Base-by-base conservation (phyloP, 139 green algal species). In the Pseudopediastrum boryanum region DNA sequence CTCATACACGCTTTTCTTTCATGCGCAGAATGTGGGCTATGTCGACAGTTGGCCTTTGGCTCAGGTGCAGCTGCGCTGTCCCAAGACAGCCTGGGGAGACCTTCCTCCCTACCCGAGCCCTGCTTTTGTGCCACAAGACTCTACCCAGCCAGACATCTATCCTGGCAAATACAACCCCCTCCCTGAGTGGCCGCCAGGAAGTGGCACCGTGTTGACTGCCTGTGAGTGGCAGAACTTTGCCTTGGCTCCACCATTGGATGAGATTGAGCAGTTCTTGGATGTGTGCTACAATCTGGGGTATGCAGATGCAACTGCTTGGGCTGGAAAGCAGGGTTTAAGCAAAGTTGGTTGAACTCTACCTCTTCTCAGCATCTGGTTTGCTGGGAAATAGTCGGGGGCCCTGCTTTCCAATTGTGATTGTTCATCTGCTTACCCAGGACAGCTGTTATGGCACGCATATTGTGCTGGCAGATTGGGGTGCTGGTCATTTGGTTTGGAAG, bases 281-380 rank as follows among this genome's bases (percentile, higher is more conserved):
- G 38, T 66, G 58, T 42, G 31, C 31, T 66, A 94, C 6, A 8
- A 39, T 19, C n/a, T 66, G 58, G 58, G 58, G 31, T 66, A 66
- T 31, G 38, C 4, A 31, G 58, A 66, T 36, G 58, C 58, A 19
- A 13, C 38, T 29, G n/a, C 58, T 7, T 66, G 58, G 58, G 31
- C 36, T 66, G 58, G 31, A n/a, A 13, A 29, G 58, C 58, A 66
- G n/a, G n/a, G n/a, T n/a, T n/a, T n/a, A n/a, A n/a, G n/a, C n/a
- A n/a, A n/a, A n/a, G n/a, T n/a, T n/a, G n/a, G n/a, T n/a, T n/a
- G n/a, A n/a, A n/a, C n/a, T n/a, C n/a, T n/a, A n/a, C n/a, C n/a
- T n/a, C n/a, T n/a, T n/a, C n/a, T n/a, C n/a, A n/a, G n/a, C n/a
- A n/a, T n/a, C n/a, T n/a, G n/a, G n/a, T n/a, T n/a, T n/a, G n/a